A percentile compares a stretch with the other conserved stretches of the same genome.
phyloP scores from a whole-genome alignment of 495 filamentous ascomycete genomes.

The Trichoderma gamsii region DNA sequence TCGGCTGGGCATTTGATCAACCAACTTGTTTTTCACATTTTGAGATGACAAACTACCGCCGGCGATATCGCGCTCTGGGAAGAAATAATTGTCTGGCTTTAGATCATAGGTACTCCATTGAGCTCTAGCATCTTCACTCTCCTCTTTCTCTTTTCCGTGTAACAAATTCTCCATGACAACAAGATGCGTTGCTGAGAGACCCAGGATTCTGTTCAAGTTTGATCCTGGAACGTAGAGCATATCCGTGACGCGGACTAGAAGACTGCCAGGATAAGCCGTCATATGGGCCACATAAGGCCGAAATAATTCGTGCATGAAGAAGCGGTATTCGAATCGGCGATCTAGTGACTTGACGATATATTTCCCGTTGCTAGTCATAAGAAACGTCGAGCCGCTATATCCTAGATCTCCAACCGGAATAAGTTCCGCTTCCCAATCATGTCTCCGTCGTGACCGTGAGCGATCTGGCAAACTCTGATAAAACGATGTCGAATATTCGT shows the following conservation, averaged over 20 bases:
- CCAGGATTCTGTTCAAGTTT: slow-evolving; percentile 49
- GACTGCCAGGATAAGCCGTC: slow-evolving; percentile 45
- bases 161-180: slow-evolving; percentile 70
- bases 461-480: slow-evolving; percentile 29
- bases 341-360: slow-evolving; percentile 64
- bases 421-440: slow-evolving; percentile 21
- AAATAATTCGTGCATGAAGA: slow-evolving; percentile 59
- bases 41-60: slow-evolving; percentile 53
- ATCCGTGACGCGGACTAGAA: slow-evolving; percentile 64
- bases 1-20: slow-evolving; percentile 60
- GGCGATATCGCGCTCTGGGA: slow-evolving; percentile 61
- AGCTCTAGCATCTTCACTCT: slow-evolving; percentile 28
- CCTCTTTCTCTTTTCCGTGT: slow-evolving; percentile 39
- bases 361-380: slow-evolving; percentile 51
- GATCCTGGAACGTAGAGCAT: slow-evolving; percentile 49
- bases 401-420: slow-evolving; percentile 51
- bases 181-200: slow-evolving; percentile 55
- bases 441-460: slow-evolving; percentile 19
- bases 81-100: slow-evolving; percentile 66
- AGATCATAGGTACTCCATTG: slow-evolving; percentile 66
- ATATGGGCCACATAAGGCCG: slow-evolving; percentile 56
- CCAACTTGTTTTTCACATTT: slow-evolving; percentile 51
- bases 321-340: slow-evolving; percentile 58
- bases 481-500: slow-evolving; percentile 51
- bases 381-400: slow-evolving; percentile 65